A percentile compares a stretch with the other conserved stretches of the same genome.
Evolutionary conservation across 495 filamentous ascomycete genomes (phyloP).

Genomic region (Penicillium paxilli): DNA sequence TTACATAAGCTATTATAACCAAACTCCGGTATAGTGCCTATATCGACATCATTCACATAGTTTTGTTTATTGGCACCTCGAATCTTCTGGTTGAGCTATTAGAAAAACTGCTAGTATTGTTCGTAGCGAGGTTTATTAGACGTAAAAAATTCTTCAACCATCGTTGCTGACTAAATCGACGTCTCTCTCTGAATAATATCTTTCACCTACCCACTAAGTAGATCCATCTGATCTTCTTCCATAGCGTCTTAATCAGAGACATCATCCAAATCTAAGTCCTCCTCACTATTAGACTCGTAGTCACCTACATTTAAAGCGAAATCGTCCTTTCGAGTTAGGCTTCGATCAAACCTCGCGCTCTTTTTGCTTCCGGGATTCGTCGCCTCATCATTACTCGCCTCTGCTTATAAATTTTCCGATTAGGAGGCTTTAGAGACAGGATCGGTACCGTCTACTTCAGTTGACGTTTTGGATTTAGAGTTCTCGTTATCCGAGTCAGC

Average conservation of each 20-base stretch:
- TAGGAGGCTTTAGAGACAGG: no score
- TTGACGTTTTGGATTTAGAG: background rate
- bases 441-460: background rate
- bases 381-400: no score
- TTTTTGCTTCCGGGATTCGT: no score
- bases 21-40: background rate
- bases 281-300: slow-evolving; percentile 1
- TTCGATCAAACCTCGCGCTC: background rate
- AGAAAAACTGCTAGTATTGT: background rate
- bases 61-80: background rate
- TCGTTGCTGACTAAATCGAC: background rate
- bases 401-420: no score
- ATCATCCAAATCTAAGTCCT: background rate
- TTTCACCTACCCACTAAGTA: slow-evolving; percentile 1
- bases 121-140: background rate
- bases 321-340: background rate
- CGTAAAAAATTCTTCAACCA: slow-evolving; percentile 6
- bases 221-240: background rate
- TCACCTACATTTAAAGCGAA: background rate
- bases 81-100: slow-evolving; percentile 4
- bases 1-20: background rate
- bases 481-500: background rate
- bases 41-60: background rate
- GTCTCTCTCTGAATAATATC: slow-evolving; percentile 1
- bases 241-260: slow-evolving; percentile 1